Conservation (phyloP, 2,329 filamentous ascomycete genomes). For the Emydomyces testavorans region DNA sequence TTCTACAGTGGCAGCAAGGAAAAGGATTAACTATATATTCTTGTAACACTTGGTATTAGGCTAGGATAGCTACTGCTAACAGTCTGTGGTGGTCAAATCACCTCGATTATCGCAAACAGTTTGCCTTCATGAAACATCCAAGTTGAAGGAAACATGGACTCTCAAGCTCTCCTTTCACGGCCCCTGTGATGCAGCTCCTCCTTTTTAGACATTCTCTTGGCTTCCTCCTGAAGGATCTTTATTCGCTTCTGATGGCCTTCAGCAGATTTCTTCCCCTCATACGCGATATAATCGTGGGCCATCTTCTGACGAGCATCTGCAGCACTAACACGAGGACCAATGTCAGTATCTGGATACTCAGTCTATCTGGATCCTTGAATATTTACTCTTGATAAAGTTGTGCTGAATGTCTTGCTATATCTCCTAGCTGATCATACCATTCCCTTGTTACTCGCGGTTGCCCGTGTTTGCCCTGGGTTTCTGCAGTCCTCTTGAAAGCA, state of each 20-base stretch:
- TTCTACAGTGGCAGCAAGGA: no score
- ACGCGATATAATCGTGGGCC: neutral
- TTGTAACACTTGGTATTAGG: no score
- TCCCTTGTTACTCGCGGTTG: neutral
- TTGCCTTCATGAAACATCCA: neutral
- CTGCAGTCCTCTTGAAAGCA: neutral
- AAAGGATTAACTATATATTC: no score
- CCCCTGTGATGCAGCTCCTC: neutral
- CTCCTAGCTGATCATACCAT: neutral
- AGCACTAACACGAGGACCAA: neutral
- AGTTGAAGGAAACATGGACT: neutral
- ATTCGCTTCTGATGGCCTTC: neutral
- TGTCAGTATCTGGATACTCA: neutral
- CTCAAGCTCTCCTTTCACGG: neutral
- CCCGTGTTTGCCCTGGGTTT: neutral
- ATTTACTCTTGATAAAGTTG: neutral
- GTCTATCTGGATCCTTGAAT: neutral
- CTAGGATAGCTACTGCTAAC: no score
- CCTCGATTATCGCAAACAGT: no score
- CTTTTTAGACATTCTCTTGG: neutral
- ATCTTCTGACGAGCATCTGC: neutral
- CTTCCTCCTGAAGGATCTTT: neutral
- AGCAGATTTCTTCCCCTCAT: neutral
- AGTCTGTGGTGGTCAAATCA: no score
- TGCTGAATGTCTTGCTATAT: neutral